Conservation (phyloP, 352 stramenopile species). For the Phytophthora pisi region DNA sequence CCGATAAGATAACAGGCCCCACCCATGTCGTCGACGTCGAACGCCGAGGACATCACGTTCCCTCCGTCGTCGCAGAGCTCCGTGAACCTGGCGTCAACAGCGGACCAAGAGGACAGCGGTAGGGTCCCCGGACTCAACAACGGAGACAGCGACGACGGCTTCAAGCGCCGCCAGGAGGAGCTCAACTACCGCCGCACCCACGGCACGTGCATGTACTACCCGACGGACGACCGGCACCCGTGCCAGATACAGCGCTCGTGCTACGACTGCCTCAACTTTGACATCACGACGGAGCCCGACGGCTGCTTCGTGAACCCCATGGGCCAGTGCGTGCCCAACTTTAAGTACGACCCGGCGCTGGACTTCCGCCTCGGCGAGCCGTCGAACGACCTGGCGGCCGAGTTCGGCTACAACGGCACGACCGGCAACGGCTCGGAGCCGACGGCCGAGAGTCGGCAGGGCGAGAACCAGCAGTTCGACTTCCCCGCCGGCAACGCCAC, state of each 20-base stretch:
- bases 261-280: slow-evolving; percentile 62
- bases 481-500: slow-evolving; percentile 36
- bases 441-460: slow-evolving; percentile 4
- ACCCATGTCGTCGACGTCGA: slow-evolving; percentile 33
- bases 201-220: slow-evolving; percentile 48
- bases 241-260: slow-evolving; percentile 51
- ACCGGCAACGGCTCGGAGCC: slow-evolving; percentile 19
- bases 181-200: slow-evolving; percentile 37
- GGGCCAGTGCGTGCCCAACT: slow-evolving; percentile 16
- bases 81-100: slow-evolving; percentile 17
- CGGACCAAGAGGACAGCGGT: slow-evolving; percentile 1
- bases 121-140: slow-evolving; percentile 4
- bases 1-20: not conserved
- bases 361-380: slow-evolving; percentile 40
- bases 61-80: slow-evolving; percentile 10
- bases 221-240: slow-evolving; percentile 37
- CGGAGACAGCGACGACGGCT: slow-evolving; percentile 3
- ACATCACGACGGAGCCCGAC: slow-evolving; percentile 35
- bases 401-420: slow-evolving; percentile 25
- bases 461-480: slow-evolving; percentile 30
- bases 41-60: slow-evolving; percentile 37
- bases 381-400: slow-evolving; percentile 28
- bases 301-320: slow-evolving; percentile 49
- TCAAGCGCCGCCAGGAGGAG: not conserved
- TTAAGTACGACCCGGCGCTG: slow-evolving; percentile 17